These are phyloP conservation scores for Quercus variabilis DNA, from an alignment of 306 rosid species.

Conservation along the genomic window DNA sequence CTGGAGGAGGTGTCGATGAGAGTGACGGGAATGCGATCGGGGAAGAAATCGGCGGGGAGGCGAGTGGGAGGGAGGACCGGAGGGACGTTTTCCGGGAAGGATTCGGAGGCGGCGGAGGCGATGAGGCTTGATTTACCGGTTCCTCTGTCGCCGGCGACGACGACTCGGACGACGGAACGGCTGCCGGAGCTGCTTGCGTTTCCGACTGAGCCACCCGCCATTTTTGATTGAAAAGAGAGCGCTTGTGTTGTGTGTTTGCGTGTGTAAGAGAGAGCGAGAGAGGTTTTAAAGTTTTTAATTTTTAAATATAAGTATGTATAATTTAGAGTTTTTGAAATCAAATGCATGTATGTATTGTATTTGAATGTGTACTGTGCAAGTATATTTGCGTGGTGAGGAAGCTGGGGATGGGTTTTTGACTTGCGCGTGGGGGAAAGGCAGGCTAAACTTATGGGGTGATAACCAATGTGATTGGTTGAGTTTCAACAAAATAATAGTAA, in stretches of 20 bases:
- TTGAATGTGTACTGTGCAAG: too few relatives aligned
- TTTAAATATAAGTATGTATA: too few relatives aligned
- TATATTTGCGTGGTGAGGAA: too few relatives aligned
- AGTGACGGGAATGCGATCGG: slow-evolving; percentile 64
- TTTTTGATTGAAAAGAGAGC: neutral
- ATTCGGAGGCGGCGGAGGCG: slow-evolving; percentile 54
- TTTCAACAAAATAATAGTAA: too few relatives aligned
- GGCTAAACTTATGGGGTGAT: too few relatives aligned
- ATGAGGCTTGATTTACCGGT: slow-evolving; percentile 82
- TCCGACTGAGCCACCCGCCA: slow-evolving; percentile 14
- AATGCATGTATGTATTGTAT: too few relatives aligned
- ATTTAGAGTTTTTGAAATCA: too few relatives aligned
- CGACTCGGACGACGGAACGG: slow-evolving; percentile 60
- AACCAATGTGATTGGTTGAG: too few relatives aligned
- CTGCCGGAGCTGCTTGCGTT: slow-evolving; percentile 7
- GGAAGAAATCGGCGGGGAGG: slow-evolving; percentile 70
- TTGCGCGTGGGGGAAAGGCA: too few relatives aligned
- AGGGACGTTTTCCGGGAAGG: slow-evolving; percentile 55
- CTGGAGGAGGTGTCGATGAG: slow-evolving; percentile 78
- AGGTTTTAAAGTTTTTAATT: too few relatives aligned
- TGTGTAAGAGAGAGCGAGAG: neutral
- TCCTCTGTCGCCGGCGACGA: slow-evolving; percentile 59
- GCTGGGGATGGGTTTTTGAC: too few relatives aligned
- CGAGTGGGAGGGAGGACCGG: slow-evolving; percentile 67
- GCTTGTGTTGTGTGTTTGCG: neutral